phyloP scores from a whole-genome alignment of 441 rosid genomes.

The Pelargonium exstipulatum region DNA sequence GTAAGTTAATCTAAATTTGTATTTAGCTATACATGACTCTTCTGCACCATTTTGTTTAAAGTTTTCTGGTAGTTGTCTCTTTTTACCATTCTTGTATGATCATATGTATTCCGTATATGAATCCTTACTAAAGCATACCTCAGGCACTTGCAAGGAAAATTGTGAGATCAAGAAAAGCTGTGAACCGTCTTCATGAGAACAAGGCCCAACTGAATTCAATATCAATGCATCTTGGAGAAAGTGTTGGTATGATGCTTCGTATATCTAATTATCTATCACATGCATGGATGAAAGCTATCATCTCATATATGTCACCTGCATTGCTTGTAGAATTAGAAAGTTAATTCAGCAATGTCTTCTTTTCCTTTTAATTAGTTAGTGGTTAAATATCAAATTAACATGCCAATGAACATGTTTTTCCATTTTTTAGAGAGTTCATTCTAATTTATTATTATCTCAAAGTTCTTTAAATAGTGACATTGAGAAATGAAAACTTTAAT shows the following conservation, averaged over 20 bases:
- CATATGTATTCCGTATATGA: not conserved
- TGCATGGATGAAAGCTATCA: not conserved
- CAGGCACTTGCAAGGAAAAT: slow-evolving; percentile 90
- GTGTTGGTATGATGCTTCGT: slow-evolving; percentile 59
- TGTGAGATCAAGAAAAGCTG: slow-evolving; percentile 71
- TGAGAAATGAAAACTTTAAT: not conserved
- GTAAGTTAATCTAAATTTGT: not conserved
- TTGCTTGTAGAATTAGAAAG: not conserved
- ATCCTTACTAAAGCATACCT: slow-evolving; percentile 10
- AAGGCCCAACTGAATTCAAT: slow-evolving; percentile 92
- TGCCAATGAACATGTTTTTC: too few species aligned
- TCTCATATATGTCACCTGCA: not conserved
- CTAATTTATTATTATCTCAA: not conserved
- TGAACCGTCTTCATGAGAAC: slow-evolving; percentile 73
- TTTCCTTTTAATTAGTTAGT: not conserved
- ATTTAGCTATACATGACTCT: not conserved
- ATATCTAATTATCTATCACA: slow-evolving; percentile 1
- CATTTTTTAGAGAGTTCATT: too few species aligned
- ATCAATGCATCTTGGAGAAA: slow-evolving; percentile 96
- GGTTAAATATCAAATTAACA: too few species aligned
- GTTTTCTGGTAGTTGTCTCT: not conserved
- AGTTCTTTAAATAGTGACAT: not conserved
- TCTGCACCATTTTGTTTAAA: not conserved
- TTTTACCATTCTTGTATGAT: not conserved
- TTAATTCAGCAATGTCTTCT: too few species aligned